phyloP scores from a whole-genome alignment of 495 filamentous ascomycete genomes.

The Glonium stellatum region DNA sequence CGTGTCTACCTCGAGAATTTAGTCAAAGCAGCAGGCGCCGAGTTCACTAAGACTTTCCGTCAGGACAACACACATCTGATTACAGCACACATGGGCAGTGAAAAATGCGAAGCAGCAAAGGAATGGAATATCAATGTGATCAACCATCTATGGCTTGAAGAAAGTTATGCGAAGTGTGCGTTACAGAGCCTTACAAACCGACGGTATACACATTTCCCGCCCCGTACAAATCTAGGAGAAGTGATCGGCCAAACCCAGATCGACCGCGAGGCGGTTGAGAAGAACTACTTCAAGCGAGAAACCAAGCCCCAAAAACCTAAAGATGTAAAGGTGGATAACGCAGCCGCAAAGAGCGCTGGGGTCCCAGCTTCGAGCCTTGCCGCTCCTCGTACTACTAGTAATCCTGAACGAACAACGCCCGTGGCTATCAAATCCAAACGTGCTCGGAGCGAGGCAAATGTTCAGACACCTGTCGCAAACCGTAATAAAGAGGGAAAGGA shows the following conservation, averaged over 20 bases:
- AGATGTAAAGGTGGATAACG: slow-evolving; percentile 1
- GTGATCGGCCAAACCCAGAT: slow-evolving; percentile 80
- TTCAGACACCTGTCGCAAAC: slow-evolving; percentile 45
- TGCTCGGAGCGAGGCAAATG: slow-evolving; percentile 6
- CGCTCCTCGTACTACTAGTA: slow-evolving; percentile 1
- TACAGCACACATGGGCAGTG: slow-evolving; percentile 76
- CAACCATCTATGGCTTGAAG: slow-evolving; percentile 97
- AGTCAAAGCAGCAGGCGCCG: slow-evolving; percentile 70
- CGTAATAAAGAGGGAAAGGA: slow-evolving; percentile 58
- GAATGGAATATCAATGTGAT: slow-evolving; percentile 88
- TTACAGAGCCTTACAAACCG: slow-evolving; percentile 57
- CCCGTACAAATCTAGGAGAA: slow-evolving; percentile 83
- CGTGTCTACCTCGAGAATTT: slow-evolving; percentile 90
- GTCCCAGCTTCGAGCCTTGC: slow-evolving; percentile 6
- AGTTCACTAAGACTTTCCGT: slow-evolving; percentile 88
- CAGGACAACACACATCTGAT: slow-evolving; percentile 92
- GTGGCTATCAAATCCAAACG: slow-evolving; percentile 12
- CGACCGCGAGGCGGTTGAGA: slow-evolving; percentile 49
- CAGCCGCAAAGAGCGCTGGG: background rate
- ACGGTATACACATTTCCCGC: slow-evolving; percentile 76
- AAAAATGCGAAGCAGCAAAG: slow-evolving; percentile 82
- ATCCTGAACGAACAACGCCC: slow-evolving; percentile 18
- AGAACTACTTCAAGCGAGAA: slow-evolving; percentile 40
- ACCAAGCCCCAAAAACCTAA: slow-evolving; percentile 21
- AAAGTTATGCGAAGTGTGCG: slow-evolving; percentile 86